A percentile compares a stretch with the other conserved stretches of the same genome.
Evolutionary conservation across 345 rosid genomes (phyloP).

Genomic region (Raphanus raphanistrum): DNA sequence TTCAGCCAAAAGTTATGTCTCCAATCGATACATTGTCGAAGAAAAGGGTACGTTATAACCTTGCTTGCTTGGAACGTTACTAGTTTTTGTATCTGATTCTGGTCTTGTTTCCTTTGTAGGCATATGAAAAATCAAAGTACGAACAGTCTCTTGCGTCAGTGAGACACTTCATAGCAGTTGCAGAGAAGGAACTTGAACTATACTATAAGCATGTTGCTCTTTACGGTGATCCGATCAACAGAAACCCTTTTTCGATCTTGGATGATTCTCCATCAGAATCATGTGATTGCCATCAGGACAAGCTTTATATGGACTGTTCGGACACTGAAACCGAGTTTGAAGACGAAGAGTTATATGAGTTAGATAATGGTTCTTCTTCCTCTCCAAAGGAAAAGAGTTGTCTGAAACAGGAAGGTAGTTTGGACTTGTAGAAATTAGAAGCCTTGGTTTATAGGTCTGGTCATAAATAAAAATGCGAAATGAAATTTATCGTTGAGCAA

Average conservation of each 20-base stretch:
- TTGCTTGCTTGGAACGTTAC: no score
- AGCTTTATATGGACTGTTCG: conserved; percentile 26
- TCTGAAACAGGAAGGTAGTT: not conserved
- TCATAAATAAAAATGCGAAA: not conserved
- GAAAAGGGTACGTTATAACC: conserved; percentile 51
- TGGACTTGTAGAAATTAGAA: not conserved
- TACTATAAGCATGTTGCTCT: conserved; percentile 74
- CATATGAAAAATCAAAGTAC: conserved; percentile 79
- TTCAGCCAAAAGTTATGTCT: conserved; percentile 88
- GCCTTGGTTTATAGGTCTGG: not conserved
- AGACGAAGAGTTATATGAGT: conserved; percentile 21
- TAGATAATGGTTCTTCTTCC: conserved; percentile 14
- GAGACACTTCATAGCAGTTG: conserved; percentile 68
- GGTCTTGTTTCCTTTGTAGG: conserved; percentile 46
- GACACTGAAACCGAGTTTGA: conserved; percentile 42
- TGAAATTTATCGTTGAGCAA: not conserved
- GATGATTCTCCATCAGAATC: conserved; percentile 48
- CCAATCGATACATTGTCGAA: conserved; percentile 87
- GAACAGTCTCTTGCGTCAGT: conserved; percentile 90
- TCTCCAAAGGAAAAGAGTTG: conserved; percentile 9
- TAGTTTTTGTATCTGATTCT: no score
- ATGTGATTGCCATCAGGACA: conserved; percentile 3
- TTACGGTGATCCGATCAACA: conserved; percentile 62
- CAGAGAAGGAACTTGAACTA: conserved; percentile 81
- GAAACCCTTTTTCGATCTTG: conserved; percentile 56